Evolutionary conservation across 2,329 filamentous ascomycete genomes (phyloP), one percentile per base, ranked within the genome.

Genomic region (Tolypocladium cylindrosporum): DNA sequence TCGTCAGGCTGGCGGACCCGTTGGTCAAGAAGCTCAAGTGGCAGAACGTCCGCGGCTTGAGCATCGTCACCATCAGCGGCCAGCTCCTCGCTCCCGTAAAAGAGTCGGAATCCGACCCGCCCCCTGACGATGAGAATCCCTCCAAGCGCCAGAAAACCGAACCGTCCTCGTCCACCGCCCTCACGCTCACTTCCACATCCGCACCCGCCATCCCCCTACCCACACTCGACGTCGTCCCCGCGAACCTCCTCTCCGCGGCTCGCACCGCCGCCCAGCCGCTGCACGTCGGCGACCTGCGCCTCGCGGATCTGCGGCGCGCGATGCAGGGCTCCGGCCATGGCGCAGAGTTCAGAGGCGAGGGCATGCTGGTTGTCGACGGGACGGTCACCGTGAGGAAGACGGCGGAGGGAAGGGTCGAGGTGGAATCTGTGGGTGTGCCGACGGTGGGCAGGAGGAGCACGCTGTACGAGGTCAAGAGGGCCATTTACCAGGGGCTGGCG

Each of bases 271-370:
- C 91, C 0, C 91, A 93, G 62, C 91, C 94, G 13, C 85, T 99
- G 52, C 94, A 97, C 70, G 94, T 99, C 4, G 94, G 94, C 61
- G 94, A 99, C 71, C 76, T 97, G 48, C 84, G 93, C 27, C 82
- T 99, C 21, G 91, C 93, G 0, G 92, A 97, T 70, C 77, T 99
- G 59, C 82, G 94, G 55, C 87, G 90, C 60, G 82, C 92, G 24
- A 90, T 99, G 85, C 87, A 91, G 66, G 79, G 82, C 16, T 82
- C 87, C 3, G 91, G 92, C 0, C 91, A 97, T 74, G 86, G 84
- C 16, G 93, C 93, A 1, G 94, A 97, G 71, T 97, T 97, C 72
- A 82, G 91, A 55, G 94, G 94, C 55, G 93, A 97, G 72, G 94
- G 94, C 61, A 95, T 89, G 10, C 77, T 99, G 58, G 81, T 99